Base-by-base conservation (phyloP, 805 yeast genomes). In the Metschnikowia similis region DNA sequence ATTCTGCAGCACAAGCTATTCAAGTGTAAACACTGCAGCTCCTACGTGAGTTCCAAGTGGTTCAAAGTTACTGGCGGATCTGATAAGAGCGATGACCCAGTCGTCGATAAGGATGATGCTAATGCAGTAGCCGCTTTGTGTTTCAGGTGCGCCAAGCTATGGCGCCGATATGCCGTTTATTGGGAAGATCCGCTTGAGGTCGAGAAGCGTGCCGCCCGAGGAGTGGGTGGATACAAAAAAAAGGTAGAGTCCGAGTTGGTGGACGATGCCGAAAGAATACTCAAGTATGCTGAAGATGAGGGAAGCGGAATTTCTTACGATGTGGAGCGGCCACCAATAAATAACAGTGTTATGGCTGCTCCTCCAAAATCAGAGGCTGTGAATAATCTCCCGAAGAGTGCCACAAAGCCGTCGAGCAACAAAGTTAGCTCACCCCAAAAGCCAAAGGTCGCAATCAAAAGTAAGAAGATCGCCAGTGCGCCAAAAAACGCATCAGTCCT, bases 81-180 rank as follows among this genome's bases (percentile, higher is more conserved):
- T 2, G 66, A 66, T 4, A 72, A 74, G 10, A 65, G 68, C 4
- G 67, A 58, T n/a, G 57, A 61, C 10, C 56, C 50, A 13, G 26
- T 34, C 10, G 59, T 52, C 10, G 54, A 52, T 8, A 27, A 43
- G 13, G 37, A 49, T 9, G 58, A 56, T 10, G 48, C 53, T 4
- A 53, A 69, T 6, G 59, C 69, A 1, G 68, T 82, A 1, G 66
- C 73, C 13, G 97, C 90, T 0, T 69, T 92, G 11, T 92, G 99
- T 65, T 68, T 77, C 29, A 74, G 98, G 48, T 92, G 99, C 71
- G 96, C 97, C 0, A 76, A 87, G 50, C 62, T 94, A 29, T 92
- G 98, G 98, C 77, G 96, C 64, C 71, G 95, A 36, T 92, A 92
- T 65, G 97, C 90, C 0, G 83, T 88, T 0, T 75, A 73, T 8